These are phyloP conservation scores for Akanthomyces dipterigenus DNA, from an alignment of 2,329 filamentous ascomycete species.

Conservation along the genomic window DNA sequence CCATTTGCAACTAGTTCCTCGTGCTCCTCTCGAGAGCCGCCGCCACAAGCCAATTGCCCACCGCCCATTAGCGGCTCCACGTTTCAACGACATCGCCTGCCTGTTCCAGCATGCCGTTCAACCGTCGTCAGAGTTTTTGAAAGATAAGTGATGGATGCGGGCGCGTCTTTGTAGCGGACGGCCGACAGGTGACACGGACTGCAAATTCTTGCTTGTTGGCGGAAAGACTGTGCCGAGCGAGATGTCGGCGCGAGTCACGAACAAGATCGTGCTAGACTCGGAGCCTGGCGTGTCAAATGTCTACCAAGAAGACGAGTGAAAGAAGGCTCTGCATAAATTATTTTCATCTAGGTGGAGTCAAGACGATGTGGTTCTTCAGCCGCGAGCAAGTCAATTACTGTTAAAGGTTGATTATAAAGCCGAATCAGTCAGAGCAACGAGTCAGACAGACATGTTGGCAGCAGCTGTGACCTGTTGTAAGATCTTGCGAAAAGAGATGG, in stretches of 20 bases:
- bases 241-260: neutral
- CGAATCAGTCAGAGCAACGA: neutral
- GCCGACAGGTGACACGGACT: neutral
- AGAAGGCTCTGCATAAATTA: neutral
- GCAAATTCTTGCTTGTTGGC: neutral
- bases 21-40: neutral
- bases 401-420: neutral
- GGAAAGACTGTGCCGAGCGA: neutral
- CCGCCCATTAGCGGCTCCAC: slow-evolving; percentile 4
- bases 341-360: neutral
- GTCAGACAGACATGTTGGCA: neutral
- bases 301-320: neutral
- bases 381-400: neutral
- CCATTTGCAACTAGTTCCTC: neutral
- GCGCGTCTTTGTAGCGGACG: neutral
- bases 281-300: neutral
- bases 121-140: neutral
- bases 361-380: neutral
- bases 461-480: too few species aligned
- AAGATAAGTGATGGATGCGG: neutral
- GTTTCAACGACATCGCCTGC: slow-evolving; percentile 1
- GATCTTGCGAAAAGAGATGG: too few species aligned
- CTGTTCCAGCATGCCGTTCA: neutral
- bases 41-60: slow-evolving; percentile 7
- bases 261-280: neutral